Evolutionary conservation across 192 early-diverging fungal genomes (phyloP).

Genomic region (Coemansia reversa): DNA sequence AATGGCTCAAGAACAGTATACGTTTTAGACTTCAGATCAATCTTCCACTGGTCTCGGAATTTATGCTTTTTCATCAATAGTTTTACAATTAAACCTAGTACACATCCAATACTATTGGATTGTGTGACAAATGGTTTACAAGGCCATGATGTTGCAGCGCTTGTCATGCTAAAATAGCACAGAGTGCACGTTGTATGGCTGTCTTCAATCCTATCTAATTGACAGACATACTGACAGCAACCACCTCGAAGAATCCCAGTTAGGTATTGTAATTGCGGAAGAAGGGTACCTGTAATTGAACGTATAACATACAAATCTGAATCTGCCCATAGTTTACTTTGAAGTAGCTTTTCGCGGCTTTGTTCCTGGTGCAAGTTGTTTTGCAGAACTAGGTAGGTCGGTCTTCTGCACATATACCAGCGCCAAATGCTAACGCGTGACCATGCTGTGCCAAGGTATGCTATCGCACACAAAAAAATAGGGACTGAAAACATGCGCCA

Average conservation of each 20-base stretch:
- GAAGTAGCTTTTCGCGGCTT: background rate
- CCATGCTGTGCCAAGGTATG: constrained; percentile 11
- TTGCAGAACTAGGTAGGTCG: constrained; percentile 13
- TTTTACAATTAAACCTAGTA: constrained; percentile 5
- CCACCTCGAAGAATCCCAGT: constrained; percentile 1
- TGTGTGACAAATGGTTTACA: background rate
- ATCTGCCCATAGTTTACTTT: background rate
- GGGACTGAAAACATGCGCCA: constrained; percentile 26
- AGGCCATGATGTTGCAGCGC: constrained; percentile 23
- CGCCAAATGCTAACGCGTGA: constrained; percentile 22
- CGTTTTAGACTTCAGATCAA: constrained; percentile 13
- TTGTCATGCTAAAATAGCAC: background rate
- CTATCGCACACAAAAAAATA: constrained; percentile 7
- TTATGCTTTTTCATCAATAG: constrained; percentile 25
- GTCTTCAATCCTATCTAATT: background rate
- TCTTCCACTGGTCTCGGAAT: constrained; percentile 29
- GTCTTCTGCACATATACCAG: constrained; percentile 26
- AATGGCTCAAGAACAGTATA: constrained; percentile 26
- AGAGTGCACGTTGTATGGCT: background rate
- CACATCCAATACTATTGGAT: background rate
- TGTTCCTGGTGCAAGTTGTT: background rate
- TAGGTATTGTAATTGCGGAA: background rate
- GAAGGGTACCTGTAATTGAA: constrained; percentile 23
- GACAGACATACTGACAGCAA: background rate
- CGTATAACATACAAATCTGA: constrained; percentile 10